These are phyloP conservation scores for Magnaporthiopsis incrustans DNA, from an alignment of 2,329 filamentous ascomycete species.

Conservation along the genomic window DNA sequence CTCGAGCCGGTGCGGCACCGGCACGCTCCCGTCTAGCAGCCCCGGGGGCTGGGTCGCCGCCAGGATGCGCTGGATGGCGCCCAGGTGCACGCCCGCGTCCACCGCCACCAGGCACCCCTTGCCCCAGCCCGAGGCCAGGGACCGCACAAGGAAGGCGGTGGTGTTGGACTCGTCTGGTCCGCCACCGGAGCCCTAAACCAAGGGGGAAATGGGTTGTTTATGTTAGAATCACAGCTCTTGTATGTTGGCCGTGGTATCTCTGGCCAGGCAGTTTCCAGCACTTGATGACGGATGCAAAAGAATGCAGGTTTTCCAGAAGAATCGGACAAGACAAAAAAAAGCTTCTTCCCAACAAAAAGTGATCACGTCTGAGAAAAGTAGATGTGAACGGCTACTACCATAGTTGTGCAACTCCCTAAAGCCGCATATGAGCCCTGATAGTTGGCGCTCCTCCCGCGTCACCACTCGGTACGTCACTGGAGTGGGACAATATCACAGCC, in stretches of 20 bases:
- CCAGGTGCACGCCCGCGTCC: slow-evolving; percentile 84
- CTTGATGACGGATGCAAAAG: too few species aligned
- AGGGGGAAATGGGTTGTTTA: too few species aligned
- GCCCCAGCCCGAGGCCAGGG: slow-evolving; percentile 68
- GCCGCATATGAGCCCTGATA: neutral
- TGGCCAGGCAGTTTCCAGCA: neutral
- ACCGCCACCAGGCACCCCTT: slow-evolving; percentile 82
- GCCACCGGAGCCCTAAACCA: slow-evolving; percentile 69
- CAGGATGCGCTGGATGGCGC: slow-evolving; percentile 74
- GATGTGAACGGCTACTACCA: neutral
- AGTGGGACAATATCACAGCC: neutral
- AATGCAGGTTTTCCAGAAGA: neutral
- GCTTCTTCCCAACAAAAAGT: neutral
- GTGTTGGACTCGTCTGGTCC: slow-evolving; percentile 86
- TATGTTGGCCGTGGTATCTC: neutral
- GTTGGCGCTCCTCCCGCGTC: neutral
- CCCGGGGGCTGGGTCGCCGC: slow-evolving; percentile 39
- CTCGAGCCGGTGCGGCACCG: slow-evolving; percentile 47
- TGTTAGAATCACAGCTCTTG: neutral
- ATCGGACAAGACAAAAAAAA: neutral
- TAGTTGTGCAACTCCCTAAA: too few species aligned
- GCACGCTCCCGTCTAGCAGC: slow-evolving; percentile 23
- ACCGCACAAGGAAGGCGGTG: slow-evolving; percentile 82
- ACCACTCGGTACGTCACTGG: neutral
- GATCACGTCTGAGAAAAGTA: neutral